phyloP scores from a whole-genome alignment of 2,329 filamentous ascomycete species.

The Lecanicillium sp. region DNA sequence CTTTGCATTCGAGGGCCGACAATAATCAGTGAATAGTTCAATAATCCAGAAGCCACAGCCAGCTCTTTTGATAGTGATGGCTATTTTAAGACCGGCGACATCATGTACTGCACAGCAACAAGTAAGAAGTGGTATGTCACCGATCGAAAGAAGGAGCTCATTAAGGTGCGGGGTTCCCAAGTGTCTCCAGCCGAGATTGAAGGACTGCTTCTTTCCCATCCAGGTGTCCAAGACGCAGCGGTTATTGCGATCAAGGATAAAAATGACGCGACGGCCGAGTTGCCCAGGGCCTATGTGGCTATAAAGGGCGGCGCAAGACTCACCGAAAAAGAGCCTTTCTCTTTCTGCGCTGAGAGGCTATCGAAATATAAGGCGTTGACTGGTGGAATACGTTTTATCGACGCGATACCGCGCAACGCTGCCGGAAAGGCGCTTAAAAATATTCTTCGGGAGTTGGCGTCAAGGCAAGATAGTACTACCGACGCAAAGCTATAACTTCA shows the following conservation, averaged over 20 bases:
- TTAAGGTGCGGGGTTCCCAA: constrained; percentile 61
- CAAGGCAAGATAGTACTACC: too few species aligned
- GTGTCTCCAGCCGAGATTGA: constrained; percentile 79
- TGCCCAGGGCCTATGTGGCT: constrained; percentile 50
- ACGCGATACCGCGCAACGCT: too few species aligned
- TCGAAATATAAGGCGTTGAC: too few species aligned
- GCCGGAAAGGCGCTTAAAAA: too few species aligned
- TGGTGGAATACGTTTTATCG: too few species aligned
- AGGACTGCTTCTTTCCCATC: constrained; percentile 67
- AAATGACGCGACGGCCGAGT: constrained; percentile 45
- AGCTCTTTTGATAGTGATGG: constrained; percentile 63
- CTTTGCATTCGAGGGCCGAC: constrained; percentile 36
- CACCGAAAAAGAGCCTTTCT: too few species aligned
- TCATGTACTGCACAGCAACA: constrained; percentile 59
- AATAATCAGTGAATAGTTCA: constrained; percentile 69
- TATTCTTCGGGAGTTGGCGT: too few species aligned
- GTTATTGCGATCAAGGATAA: constrained; percentile 58
- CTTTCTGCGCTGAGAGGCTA: too few species aligned
- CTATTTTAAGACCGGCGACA: constrained; percentile 73
- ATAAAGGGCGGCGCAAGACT: too few species aligned
- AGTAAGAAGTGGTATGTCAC: constrained; percentile 76
- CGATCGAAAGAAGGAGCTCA: constrained; percentile 51
- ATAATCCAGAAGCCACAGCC: constrained; percentile 66
- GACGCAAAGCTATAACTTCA: too few species aligned
- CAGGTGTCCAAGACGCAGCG: constrained; percentile 66